phyloP scores from a whole-genome alignment of 108 stramenopile genomes.

The Nitzschia inconspicua region DNA sequence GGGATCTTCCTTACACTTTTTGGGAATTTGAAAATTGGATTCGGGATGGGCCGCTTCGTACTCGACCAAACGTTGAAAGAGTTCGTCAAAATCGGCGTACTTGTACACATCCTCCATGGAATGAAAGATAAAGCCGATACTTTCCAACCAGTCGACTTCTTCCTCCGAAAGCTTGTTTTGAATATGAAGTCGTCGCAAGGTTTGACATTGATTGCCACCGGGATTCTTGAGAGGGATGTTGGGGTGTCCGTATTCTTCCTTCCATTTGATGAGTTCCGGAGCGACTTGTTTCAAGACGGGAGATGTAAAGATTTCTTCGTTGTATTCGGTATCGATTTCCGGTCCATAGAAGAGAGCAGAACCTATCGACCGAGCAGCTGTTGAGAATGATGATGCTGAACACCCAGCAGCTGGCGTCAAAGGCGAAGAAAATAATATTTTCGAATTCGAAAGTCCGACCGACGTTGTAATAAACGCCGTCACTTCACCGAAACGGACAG shows the following conservation, averaged over 20 bases:
- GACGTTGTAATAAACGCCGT: too few species aligned
- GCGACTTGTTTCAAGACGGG: constrained; percentile 64
- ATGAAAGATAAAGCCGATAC: constrained; percentile 63
- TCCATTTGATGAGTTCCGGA: constrained; percentile 47
- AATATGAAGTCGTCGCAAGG: constrained; percentile 58
- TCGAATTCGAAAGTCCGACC: too few species aligned
- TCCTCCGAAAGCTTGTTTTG: constrained; percentile 61
- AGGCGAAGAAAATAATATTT: too few species aligned
- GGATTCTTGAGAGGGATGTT: constrained; percentile 70
- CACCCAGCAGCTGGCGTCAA: too few species aligned
- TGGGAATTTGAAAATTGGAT: constrained; percentile 70
- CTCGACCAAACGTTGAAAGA: constrained; percentile 44
- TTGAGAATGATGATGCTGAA: too few species aligned
- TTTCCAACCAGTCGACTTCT: constrained; percentile 45
- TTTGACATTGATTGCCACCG: constrained; percentile 65
- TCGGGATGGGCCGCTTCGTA: constrained; percentile 42
- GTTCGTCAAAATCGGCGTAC: constrained; percentile 71
- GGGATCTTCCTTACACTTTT: constrained; percentile 73
- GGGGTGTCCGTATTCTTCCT: constrained; percentile 60
- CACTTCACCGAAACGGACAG: too few species aligned
- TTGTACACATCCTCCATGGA: constrained; percentile 75
- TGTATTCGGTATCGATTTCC: too few species aligned
- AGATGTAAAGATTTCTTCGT: constrained; percentile 28
- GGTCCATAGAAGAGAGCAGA: too few species aligned
- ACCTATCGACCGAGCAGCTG: too few species aligned